phyloP scores from a whole-genome alignment of 2,329 filamentous ascomycete genomes.

The Xylariaceae sp. region DNA sequence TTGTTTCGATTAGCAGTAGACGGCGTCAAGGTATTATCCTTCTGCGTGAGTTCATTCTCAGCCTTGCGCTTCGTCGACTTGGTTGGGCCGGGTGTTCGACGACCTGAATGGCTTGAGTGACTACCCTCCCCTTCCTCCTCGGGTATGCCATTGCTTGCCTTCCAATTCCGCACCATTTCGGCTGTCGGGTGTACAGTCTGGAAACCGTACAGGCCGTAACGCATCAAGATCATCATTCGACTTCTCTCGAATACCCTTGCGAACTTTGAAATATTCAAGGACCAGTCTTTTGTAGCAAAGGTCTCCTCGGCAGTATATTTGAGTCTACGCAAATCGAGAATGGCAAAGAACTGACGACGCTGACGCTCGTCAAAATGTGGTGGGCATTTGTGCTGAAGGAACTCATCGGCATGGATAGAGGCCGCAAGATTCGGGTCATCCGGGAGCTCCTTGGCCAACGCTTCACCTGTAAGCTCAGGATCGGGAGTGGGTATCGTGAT shows the following conservation, averaged over 20 bases:
- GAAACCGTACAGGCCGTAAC: constrained; percentile 58
- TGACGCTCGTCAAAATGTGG: constrained; percentile 53
- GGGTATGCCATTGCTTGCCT: constrained; percentile 49
- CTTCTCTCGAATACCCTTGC: constrained; percentile 61
- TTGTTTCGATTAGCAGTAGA: constrained; percentile 41
- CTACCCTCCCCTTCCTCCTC: constrained; percentile 40
- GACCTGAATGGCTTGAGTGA: constrained; percentile 31
- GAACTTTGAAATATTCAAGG: constrained; percentile 56
- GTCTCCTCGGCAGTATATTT: constrained; percentile 59
- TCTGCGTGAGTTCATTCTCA: constrained; percentile 42
- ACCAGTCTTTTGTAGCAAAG: constrained; percentile 56
- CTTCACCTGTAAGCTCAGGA: constrained; percentile 50
- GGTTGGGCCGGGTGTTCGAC: constrained; percentile 31
- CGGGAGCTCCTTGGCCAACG: constrained; percentile 48
- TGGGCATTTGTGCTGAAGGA: constrained; percentile 51
- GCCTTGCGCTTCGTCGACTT: constrained; percentile 50
- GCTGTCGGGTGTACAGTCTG: constrained; percentile 56
- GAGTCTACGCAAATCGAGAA: constrained; percentile 55
- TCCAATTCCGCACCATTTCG: constrained; percentile 54
- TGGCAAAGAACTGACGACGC: constrained; percentile 57
- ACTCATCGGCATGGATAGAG: constrained; percentile 57
- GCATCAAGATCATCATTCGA: constrained; percentile 54
- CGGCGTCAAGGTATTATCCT: constrained; percentile 33
- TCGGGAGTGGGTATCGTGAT: constrained; percentile 56
- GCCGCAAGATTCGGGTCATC: constrained; percentile 46